phyloP scores from a whole-genome alignment of 257 asterid species.

The Scutellaria galericulata region DNA sequence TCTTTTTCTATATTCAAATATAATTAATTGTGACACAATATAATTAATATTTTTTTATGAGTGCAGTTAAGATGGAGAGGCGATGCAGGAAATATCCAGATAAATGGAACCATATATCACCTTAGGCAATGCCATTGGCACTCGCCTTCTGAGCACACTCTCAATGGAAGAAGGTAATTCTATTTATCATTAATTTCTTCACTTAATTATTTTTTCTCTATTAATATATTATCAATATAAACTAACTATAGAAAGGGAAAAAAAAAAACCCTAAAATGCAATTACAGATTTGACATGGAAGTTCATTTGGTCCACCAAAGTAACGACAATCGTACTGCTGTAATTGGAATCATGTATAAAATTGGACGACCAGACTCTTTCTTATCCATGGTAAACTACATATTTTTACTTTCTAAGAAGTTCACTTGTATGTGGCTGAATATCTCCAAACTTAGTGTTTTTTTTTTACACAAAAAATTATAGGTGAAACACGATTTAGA shows the following conservation, averaged over 20 bases:
- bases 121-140: conserved; percentile 82
- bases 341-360: conserved; percentile 65
- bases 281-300: conserved; percentile 65
- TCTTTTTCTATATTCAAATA: too few relatives aligned
- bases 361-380: conserved; percentile 68
- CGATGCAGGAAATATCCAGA: conserved; percentile 57
- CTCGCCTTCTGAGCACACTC: conserved; percentile 81
- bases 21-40: too few relatives aligned
- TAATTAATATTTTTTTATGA: not conserved
- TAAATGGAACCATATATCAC: conserved; percentile 58
- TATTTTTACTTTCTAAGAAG: too few relatives aligned
- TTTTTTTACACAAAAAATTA: too few relatives aligned
- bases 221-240: not conserved
- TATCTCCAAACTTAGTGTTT: too few relatives aligned
- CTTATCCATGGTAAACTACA: conserved; percentile 52
- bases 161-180: conserved; percentile 62
- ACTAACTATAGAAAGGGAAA: not conserved
- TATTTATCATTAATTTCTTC: not conserved
- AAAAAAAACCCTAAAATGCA: not conserved
- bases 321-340: conserved; percentile 56
- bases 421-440: too few relatives aligned
- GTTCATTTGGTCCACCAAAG: conserved; percentile 73
- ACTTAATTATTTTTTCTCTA: not conserved
- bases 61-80: conserved; percentile 63
- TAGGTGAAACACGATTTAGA: conserved; percentile 47